These are phyloP conservation scores for Rhizomucor miehei DNA, from an alignment of 371 early-diverging fungal genomes.

Conservation along the genomic window DNA sequence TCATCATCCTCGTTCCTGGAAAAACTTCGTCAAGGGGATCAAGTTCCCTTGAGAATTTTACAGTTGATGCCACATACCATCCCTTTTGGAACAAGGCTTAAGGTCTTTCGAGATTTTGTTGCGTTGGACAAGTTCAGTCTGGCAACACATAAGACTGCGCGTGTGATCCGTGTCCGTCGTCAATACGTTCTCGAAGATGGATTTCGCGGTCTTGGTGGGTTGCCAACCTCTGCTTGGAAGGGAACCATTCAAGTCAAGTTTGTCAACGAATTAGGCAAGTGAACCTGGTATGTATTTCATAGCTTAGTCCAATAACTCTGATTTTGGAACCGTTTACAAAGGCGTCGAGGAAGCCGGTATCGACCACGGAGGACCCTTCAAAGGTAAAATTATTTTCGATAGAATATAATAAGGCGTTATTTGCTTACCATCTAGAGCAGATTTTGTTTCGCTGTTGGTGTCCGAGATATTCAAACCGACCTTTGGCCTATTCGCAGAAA, in stretches of 20 bases:
- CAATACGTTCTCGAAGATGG: slow-evolving; percentile 82
- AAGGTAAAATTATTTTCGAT: too few species aligned
- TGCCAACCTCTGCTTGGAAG: slow-evolving; percentile 63
- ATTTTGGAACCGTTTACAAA: too few species aligned
- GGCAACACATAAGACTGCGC: slow-evolving; percentile 22
- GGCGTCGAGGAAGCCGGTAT: slow-evolving; percentile 86
- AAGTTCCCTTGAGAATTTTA: slow-evolving; percentile 58
- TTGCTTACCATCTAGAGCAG: slow-evolving; percentile 53
- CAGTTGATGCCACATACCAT: slow-evolving; percentile 86
- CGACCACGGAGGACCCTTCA: slow-evolving; percentile 93
- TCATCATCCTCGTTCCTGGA: slow-evolving; percentile 28
- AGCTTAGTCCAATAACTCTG: not conserved
- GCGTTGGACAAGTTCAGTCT: slow-evolving; percentile 44
- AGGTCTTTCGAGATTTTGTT: slow-evolving; percentile 77
- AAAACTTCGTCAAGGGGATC: slow-evolving; percentile 47
- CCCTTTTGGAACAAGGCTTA: slow-evolving; percentile 77
- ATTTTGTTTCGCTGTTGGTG: slow-evolving; percentile 79
- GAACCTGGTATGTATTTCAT: not conserved
- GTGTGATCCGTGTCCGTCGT: slow-evolving; percentile 61
- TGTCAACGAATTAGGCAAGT: slow-evolving; percentile 60
- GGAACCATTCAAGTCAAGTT: slow-evolving; percentile 78
- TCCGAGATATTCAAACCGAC: slow-evolving; percentile 77
- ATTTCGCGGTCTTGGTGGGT: slow-evolving; percentile 49
- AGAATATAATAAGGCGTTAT: too few species aligned
- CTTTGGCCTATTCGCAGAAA: slow-evolving; percentile 68